Evolutionary conservation across 768 basidiomycete genomes (phyloP).

Genomic region (Boletus pseudo-olivaceus): DNA sequence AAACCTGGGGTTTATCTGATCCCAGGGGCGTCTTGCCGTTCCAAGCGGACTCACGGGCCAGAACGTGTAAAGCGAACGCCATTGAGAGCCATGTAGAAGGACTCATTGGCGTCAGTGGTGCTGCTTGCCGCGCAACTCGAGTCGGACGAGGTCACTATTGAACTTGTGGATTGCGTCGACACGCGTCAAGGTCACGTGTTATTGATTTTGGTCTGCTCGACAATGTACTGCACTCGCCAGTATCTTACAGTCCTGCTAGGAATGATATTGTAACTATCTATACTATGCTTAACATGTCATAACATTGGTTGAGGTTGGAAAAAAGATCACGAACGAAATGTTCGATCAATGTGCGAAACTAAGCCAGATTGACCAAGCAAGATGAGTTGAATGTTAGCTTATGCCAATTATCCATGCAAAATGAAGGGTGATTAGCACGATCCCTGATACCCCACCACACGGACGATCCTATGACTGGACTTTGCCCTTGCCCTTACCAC

Average conservation of each 20-base stretch:
- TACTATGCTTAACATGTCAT: constrained; percentile 33
- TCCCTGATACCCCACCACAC: constrained; percentile 13
- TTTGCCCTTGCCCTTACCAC: constrained; percentile 66
- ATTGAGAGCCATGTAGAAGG: constrained; percentile 2
- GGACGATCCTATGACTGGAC: constrained; percentile 41
- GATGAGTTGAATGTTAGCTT: constrained; percentile 28
- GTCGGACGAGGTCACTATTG: too few species aligned
- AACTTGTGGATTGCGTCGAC: too few species aligned
- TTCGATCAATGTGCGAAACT: constrained; percentile 21
- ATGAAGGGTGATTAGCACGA: constrained; percentile 21
- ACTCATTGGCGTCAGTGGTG: constrained; percentile 7
- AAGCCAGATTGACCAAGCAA: constrained; percentile 20
- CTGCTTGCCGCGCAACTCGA: not conserved
- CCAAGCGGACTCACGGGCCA: constrained; percentile 53
- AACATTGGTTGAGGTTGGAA: constrained; percentile 20
- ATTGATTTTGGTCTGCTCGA: constrained; percentile 7
- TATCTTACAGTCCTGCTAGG: constrained; percentile 17
- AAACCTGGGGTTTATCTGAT: constrained; percentile 42
- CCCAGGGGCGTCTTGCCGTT: constrained; percentile 57
- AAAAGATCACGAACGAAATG: constrained; percentile 23
- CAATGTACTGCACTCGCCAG: not conserved
- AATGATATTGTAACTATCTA: constrained; percentile 33
- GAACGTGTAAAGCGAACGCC: not conserved
- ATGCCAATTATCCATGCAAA: constrained; percentile 29
- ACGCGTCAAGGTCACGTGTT: constrained; percentile 24